Base-by-base conservation (phyloP, 345 rosid species). In the Citrus reticulata region DNA sequence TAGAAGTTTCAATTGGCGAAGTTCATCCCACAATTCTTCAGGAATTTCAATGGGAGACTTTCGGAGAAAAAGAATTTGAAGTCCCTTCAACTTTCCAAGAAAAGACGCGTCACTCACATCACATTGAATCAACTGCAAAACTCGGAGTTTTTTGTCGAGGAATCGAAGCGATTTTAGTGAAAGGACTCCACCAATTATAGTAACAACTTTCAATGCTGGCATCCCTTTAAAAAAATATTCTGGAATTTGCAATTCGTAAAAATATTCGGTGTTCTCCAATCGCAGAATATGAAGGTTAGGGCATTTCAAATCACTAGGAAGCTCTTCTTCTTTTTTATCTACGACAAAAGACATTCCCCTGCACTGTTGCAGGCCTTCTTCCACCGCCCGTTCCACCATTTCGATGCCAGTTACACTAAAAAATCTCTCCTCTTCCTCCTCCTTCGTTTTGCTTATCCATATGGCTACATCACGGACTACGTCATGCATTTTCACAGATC, bases 401-500 rank as follows among this genome's bases (percentile, higher is more conserved):
- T 59, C 17, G 1, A 46, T 7, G n/a, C 71, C 72, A 62, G 30
- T 30, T 51, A 51, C 65, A 51, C 71, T 46, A 34, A 14, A 27
- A 35, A n/a, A 2, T 37, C 25, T 25, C 25, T 25, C 25, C 25
- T 25, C 25, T 0, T 25, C 0, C 25, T 25, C 25, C 25, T 63
- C 2, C 13, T 71, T 3, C 9, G 27, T 65, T 0, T 19, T 11
- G 1, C 49, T 17, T 49, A 49, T 71, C 63, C 40, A 24, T 4
- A 49, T 14, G 32, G 49, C 76, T 30, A 78, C 67, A 70, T 60
- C 61, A 25, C 80, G 75, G 27, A 40, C 46, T 2, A 70, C 0
- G 7, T 77, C 74, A 62, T 72, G 76, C 76, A 78, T 70, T 78
- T 61, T 78, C 69, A 78, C 80, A 20, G 2, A 27, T 75, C 39